Evolutionary conservation across 1,284 basidiomycete genomes (phyloP).

Genomic region (Mycosarcoma mackinlayi): DNA sequence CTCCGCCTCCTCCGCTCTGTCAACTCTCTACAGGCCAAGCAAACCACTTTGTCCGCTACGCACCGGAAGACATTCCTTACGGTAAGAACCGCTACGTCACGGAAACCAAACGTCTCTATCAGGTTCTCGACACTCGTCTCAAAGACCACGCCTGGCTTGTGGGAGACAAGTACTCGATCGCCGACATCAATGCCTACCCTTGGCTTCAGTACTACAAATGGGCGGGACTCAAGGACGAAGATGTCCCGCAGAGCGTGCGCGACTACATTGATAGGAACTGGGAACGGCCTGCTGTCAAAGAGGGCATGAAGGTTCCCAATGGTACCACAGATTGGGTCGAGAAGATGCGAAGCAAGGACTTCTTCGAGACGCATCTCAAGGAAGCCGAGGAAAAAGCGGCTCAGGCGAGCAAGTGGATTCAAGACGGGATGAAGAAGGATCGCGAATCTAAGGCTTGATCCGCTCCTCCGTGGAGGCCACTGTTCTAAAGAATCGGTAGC

Average conservation of each 20-base stretch:
- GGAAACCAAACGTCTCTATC: constrained; percentile 52
- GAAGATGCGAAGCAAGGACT: constrained; percentile 36
- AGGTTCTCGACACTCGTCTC: constrained; percentile 50
- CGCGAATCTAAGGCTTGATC: constrained; percentile 32
- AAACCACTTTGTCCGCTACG: constrained; percentile 53
- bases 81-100: constrained; percentile 43
- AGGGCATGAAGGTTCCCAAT: constrained; percentile 40
- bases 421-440: constrained; percentile 51
- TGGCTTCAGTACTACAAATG: constrained; percentile 52
- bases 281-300: constrained; percentile 18
- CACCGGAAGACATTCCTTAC: constrained; percentile 56
- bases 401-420: constrained; percentile 33
- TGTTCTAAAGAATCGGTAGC: too few species aligned
- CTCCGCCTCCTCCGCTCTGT: too few species aligned
- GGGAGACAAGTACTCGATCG: constrained; percentile 54
- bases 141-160: constrained; percentile 55
- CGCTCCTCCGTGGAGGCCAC: background rate
- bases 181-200: constrained; percentile 56
- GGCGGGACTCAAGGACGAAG: constrained; percentile 37
- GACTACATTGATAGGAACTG: constrained; percentile 44
- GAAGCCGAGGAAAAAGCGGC: constrained; percentile 38
- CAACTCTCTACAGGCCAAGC: too few species aligned
- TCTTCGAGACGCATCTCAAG: constrained; percentile 11
- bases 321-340: constrained; percentile 36
- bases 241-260: constrained; percentile 27